Evolutionary conservation across 768 basidiomycete species (phyloP), one percentile per base, ranked within the genome.

Genomic region (Boletus eberwhitei): DNA sequence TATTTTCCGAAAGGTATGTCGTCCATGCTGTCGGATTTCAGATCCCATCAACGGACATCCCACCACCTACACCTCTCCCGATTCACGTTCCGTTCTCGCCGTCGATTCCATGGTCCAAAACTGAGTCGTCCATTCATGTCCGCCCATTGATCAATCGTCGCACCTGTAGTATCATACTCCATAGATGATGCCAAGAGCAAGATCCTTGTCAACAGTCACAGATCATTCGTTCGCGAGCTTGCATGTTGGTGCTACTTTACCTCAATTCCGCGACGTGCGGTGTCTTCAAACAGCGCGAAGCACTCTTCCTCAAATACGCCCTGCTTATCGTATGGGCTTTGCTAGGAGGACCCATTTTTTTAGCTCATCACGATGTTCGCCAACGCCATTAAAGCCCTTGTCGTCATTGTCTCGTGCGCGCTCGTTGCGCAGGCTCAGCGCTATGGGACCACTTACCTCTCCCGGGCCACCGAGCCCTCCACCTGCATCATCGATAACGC

Each of bases 381-480:
- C 46, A 55, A 44, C 55, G 2, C 50, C 13, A n/a, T n/a, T n/a
- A 69, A 69, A 50, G 29, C 42, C 12, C 58, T 71, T 48, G 16
- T 59, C 5, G 35, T 55, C 39, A 11, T 63, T 21, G 55, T 32
- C 13, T 45, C 60, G 2, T 58, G 58, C 24, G 62, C 42, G 4
- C 50, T 71, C 35, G 48, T 54, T 8, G 70, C 26, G 1, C 56
- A 58, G 0, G 66, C 68, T 0, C 62, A 61, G 58, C 34, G 51
- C 11, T 7, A 4, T 31, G 7, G n/a, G n/a, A 29, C 24, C 3
- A 26, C 58, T 1, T 53, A 58, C 2, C 3, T 43, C 8, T 26
- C 61, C 24, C 24, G 24, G 24, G 5, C 2, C 1, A n/a, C 52
- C 3, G 40, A 45, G 2, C 9, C 54, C 6, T 43, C 57, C 41